Percentiles rank a stretch among this genome's conserved stretches.
These are phyloP conservation scores for Elsinoe fawcettii DNA, from an alignment of 2,329 filamentous ascomycete species.

Conservation along the genomic window DNA sequence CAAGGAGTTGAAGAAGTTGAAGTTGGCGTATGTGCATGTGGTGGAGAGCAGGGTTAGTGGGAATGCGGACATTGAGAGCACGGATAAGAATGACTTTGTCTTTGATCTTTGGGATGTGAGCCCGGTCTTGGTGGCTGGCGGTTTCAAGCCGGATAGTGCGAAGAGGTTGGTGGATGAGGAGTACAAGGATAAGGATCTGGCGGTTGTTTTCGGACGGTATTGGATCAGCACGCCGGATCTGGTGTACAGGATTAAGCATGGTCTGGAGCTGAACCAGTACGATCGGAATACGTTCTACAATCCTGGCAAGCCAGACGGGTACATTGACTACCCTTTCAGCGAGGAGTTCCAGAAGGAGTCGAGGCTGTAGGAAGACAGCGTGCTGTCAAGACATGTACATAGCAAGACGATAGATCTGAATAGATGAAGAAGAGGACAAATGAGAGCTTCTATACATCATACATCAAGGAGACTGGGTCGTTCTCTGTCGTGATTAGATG, in stretches of 20 bases:
- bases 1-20: slow-evolving; percentile 42
- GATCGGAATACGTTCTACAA: slow-evolving; percentile 42
- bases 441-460: neutral
- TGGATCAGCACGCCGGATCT: slow-evolving; percentile 46
- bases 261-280: slow-evolving; percentile 38
- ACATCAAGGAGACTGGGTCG: slow-evolving; percentile 7
- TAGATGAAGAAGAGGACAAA: neutral
- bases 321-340: slow-evolving; percentile 37
- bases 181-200: slow-evolving; percentile 37
- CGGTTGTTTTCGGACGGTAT: slow-evolving; percentile 41
- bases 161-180: slow-evolving; percentile 33
- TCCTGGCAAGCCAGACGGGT: slow-evolving; percentile 33
- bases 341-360: slow-evolving; percentile 27
- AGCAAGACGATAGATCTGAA: neutral
- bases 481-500: neutral
- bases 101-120: slow-evolving; percentile 37
- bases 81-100: slow-evolving; percentile 38
- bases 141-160: slow-evolving; percentile 35
- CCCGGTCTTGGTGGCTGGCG: slow-evolving; percentile 43
- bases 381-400: neutral
- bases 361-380: slow-evolving; percentile 4
- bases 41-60: slow-evolving; percentile 51
- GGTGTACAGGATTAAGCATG: slow-evolving; percentile 38
- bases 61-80: slow-evolving; percentile 33
- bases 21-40: slow-evolving; percentile 55